Evolutionary conservation across 2,329 filamentous ascomycete species (phyloP), one percentile per base, ranked within the genome.

Genomic region (Trichophyton schoenleinii): DNA sequence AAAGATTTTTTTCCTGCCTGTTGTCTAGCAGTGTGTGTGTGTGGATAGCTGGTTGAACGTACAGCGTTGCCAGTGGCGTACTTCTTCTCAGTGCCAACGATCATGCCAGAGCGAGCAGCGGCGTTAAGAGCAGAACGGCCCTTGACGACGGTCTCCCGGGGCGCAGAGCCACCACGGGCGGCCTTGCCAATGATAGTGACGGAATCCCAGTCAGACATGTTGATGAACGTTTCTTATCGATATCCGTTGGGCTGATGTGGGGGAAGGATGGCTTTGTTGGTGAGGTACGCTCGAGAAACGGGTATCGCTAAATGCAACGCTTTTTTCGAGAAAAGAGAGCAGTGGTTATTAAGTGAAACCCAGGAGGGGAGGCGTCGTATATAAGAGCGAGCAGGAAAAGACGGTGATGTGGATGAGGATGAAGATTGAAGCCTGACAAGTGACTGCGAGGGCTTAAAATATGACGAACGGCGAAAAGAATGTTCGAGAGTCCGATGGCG

Each of bases 141-240:
- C 74, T 88, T 87, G 73, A 97, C 83, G 68, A 96, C 91, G 2
- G 87, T 95, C 82, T 96, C 91, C 68, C 89, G 88, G 67, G 83
- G 79, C 55, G 76, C 76, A 61, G 74, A 75, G 68, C 86, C 87
- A 66, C 84, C 83, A 70, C 85, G 85, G 71, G 83, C 83, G 78
- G 88, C 92, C 83, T 85, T 89, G 72, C 94, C 94, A 73, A 99
- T 97, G 83, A 94, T 95, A 78, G 91, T 95, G 69, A 88, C 85
- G 68, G 79, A 76, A 70, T 96, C 88, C 91, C 92, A 97, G 71
- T 95, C 90, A 72, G 87, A 85, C 85, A 84, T 82, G 68, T 68
- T 76, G 34, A 36, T 6, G 41, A 69, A 48, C 36, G 48, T 61
- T 60, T 48, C 44, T 48, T 48, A 48, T 48, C 44, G 9, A 25